Base-by-base conservation (phyloP, 805 yeast genomes). In the Nadsonia fulvescens region DNA sequence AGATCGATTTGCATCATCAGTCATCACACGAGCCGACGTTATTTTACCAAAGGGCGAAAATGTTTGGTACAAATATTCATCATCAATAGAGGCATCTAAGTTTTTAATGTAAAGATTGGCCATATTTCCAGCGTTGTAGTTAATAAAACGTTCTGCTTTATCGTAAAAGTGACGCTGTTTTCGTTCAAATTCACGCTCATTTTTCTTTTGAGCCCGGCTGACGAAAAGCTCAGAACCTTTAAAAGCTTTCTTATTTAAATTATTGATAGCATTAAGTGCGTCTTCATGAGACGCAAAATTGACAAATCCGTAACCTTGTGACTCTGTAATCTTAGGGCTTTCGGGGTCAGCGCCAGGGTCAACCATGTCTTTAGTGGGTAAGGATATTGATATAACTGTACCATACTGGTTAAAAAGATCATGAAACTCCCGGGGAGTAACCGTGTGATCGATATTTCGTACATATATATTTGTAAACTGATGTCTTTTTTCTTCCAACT, bases 91-190 rank as follows among this genome's bases (percentile, higher is more conserved):
- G 8, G 56, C 36, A 5, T 77, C 73, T 20, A 77, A 48, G 40
- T 69, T 67, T 33, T 69, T 73, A 18, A 77, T 69, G 42, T 76
- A 77, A 23, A 77, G 55, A 46, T 77, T 77, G 36, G 53, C 62
- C n/a, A n/a, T n/a, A n/a, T n/a, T n/a, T n/a, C n/a, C n/a, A n/a
- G n/a, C n/a, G n/a, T n/a, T n/a, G n/a, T n/a, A n/a, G 28, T 53
- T 49, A 6, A 63, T 61, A 1, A 20, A 12, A 5, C 27, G 32
- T 21, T 29, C 30, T n/a, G 25, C 14, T 2, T 24, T 29, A 18
- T 29, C 23, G 19, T 23, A 14, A 23, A 30, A 33, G 13, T 31
- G 27, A 7, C 30, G 33, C 18, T 29, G 38, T 9, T 37, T 28
- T n/a, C 29, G 20, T 23, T 38, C 39, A 20, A 33, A 40, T 19